Evolutionary conservation across 2,329 filamentous ascomycete genomes (phyloP), one percentile per base, ranked within the genome.

Genomic region (Pseudocercospora macadamiae): DNA sequence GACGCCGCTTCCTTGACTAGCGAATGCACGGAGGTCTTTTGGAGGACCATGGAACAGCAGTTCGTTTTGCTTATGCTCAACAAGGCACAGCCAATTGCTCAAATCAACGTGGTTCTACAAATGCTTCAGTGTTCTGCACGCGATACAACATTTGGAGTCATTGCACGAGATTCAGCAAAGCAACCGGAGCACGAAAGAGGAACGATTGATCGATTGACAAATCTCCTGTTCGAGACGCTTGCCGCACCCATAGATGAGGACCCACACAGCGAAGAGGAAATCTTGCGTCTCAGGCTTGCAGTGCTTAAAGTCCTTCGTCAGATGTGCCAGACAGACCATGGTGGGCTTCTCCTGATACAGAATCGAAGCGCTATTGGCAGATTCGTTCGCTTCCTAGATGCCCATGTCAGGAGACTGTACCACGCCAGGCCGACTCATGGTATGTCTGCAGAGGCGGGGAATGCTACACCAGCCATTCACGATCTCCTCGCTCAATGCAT

Each of bases 381-480:
- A 2, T 77, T 96, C 0, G 87, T 96, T 23, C 84, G 86, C 23
- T 85, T 89, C 44, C 85, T 93, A 52, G 87, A 95, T 59, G 89
- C 91, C 63, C 86, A 89, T 64, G 76, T 97, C 12, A 80, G 82
- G 45, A 75, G 77, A 2, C 72, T 89, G 1, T 89, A 90, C 71
- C 64, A 62, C 32, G 55, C 67, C 74, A 57, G 61, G 16, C 68
- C 69, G 18, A 54, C 63, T 8, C 25, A 67, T n/a, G 59, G 56
- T 12, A 44, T 63, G 30, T 19, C 30, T 7, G 21, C n/a, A n/a
- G 28, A 32, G 3, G 21, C 18, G 9, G 51, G 57, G 12, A 19
- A 6, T 18, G 42, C 45, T 14, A 21, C 49, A 8, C 7, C 55
- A 3, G 70, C 70, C 0, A 68, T 70, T 0, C 76, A 82, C 56